A percentile compares a stretch with the other conserved stretches of the same genome.
These are phyloP conservation scores for Cytidiella melzeri DNA, from an alignment of 768 basidiomycete species.

Conservation along the genomic window DNA sequence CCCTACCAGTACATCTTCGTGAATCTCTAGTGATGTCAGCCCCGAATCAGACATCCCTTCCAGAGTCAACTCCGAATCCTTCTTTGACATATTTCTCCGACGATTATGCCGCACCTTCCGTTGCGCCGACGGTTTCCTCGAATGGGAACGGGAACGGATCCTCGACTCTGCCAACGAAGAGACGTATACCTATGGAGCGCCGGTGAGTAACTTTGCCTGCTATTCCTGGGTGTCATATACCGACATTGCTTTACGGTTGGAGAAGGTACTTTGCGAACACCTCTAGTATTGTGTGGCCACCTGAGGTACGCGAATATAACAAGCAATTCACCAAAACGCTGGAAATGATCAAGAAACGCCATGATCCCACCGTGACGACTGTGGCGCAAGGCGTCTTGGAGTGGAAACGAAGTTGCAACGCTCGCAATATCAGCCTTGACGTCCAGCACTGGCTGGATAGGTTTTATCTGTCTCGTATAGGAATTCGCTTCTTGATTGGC, in stretches of 20 bases:
- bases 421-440: slow-evolving; percentile 69
- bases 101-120: slow-evolving; percentile 13
- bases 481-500: slow-evolving; percentile 94
- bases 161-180: slow-evolving; percentile 34
- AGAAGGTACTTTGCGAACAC: slow-evolving; percentile 83
- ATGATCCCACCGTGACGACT: slow-evolving; percentile 97
- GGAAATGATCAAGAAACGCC: slow-evolving; percentile 85
- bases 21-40: slow-evolving; percentile 52
- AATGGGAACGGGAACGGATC: slow-evolving; percentile 34
- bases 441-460: slow-evolving; percentile 96
- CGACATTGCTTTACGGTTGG: slow-evolving; percentile 1
- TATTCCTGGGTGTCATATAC: slow-evolving; percentile 2
- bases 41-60: slow-evolving; percentile 45
- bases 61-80: slow-evolving; percentile 78
- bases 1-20: slow-evolving; percentile 60
- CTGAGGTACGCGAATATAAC: slow-evolving; percentile 92
- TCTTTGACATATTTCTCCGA: slow-evolving; percentile 45
- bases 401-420: slow-evolving; percentile 79
- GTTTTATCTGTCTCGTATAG: slow-evolving; percentile 94
- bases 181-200: slow-evolving; percentile 80
- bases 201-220: slow-evolving; percentile 42
- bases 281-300: slow-evolving; percentile 74
- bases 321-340: slow-evolving; percentile 81
- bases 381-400: slow-evolving; percentile 95
- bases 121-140: slow-evolving; percentile 14